These are phyloP conservation scores for Brassica rapa DNA, from an alignment of 345 rosid species.

Conservation along the genomic window DNA sequence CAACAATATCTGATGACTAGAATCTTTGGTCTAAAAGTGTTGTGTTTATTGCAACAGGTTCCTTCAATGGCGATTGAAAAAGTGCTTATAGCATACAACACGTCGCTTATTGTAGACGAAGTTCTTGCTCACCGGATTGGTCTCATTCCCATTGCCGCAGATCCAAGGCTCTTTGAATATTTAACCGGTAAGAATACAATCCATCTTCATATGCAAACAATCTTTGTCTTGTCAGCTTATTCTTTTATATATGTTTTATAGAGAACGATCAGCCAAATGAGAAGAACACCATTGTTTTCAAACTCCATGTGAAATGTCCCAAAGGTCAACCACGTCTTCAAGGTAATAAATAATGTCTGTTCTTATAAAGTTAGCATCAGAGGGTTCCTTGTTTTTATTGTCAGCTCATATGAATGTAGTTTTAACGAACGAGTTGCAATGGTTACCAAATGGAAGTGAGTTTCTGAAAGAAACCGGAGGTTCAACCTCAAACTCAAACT, in stretches of 20 bases:
- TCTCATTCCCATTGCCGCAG: constrained; percentile 77
- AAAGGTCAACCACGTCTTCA: constrained; percentile 49
- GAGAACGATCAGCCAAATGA: constrained; percentile 81
- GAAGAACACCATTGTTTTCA: constrained; percentile 91
- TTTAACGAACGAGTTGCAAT: constrained; percentile 63
- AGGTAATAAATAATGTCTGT: constrained; percentile 56
- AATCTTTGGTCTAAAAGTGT: background rate
- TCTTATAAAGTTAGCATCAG: constrained; percentile 7
- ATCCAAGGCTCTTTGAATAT: constrained; percentile 86
- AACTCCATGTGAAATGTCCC: constrained; percentile 72
- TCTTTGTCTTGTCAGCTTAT: background rate
- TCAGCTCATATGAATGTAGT: constrained; percentile 60
- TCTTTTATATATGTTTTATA: constrained; percentile 29
- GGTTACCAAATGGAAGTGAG: constrained; percentile 91
- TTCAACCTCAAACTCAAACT: constrained; percentile 37
- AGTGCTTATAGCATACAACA: constrained; percentile 83
- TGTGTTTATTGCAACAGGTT: constrained; percentile 51
- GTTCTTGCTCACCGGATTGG: constrained; percentile 96
- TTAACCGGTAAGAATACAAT: constrained; percentile 60
- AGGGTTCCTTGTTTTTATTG: background rate
- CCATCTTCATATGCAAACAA: background rate
- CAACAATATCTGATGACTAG: background rate
- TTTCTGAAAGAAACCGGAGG: constrained; percentile 56
- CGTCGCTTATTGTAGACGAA: constrained; percentile 85
- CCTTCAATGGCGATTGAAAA: constrained; percentile 98